Evolutionary conservation across 371 early-diverging fungal genomes (phyloP), one percentile per base, ranked within the genome.

Genomic region (Mucor velutinosus): DNA sequence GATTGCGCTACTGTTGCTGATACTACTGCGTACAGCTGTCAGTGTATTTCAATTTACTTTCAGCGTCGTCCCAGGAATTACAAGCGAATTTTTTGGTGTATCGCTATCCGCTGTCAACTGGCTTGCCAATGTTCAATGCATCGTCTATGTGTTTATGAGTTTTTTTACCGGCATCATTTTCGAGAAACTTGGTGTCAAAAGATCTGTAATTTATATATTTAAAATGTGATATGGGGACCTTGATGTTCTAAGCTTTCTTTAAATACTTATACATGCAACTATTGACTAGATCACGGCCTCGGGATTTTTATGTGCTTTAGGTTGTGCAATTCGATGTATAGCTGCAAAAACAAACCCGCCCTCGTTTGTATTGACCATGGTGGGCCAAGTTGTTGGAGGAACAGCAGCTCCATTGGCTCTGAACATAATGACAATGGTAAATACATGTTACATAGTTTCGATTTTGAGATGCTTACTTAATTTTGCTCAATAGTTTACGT

Each of bases 341-440:
- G 73, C 82, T 33, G 69, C 78, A 51, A 79, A 67, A 65, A 64
- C 55, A 27, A 67, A 43, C 15, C 66, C 66, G 33, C 76, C 76
- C 15, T 76, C 70, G 23, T 80, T 63, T 71, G 70, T 79, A 4
- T 57, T 87, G 33, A 76, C 81, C 7, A 68, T 86, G 72, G 47
- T 83, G 21, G 90, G 89, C 1, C 89, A 89, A 65, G 64, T 87
- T 19, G 58, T 91, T 47, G 83, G 82, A 14, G 86, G 85, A 12
- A 58, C 79, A 12, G 82, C 86, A 6, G 76, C 86, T 51, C 90
- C 90, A 3, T 81, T 91, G 72, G 73, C 89, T 45, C 63, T 89
- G 19, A 85, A 89, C 55, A 78, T 80, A 8, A 82, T 85, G 64
- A 83, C 87, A 32, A 85, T 70, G 71, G 80, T 79, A 71, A 53